Percentiles rank a stretch among this genome's conserved stretches.
Conservation (phyloP, 1,284 basidiomycete genomes). For the Mycosarcoma maydis region DNA sequence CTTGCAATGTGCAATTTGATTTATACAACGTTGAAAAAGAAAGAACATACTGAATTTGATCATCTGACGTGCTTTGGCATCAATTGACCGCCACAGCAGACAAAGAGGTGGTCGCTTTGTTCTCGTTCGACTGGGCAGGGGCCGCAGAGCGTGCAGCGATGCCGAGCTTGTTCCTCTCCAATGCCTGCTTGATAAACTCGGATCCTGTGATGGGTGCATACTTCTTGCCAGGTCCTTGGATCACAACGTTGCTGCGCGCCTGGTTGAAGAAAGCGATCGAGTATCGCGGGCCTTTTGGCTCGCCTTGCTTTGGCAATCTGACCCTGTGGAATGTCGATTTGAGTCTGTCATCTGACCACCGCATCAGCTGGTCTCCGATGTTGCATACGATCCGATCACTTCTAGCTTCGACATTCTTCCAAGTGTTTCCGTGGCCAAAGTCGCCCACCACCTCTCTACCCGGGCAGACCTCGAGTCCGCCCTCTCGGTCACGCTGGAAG, state of each 20-base stretch:
- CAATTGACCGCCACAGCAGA: conserved; percentile 10
- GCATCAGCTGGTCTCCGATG: conserved; percentile 74
- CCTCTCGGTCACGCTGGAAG: conserved; percentile 72
- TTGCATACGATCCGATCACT: conserved; percentile 73
- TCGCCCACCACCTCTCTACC: conserved; percentile 70
- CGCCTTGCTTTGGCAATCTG: conserved; percentile 68
- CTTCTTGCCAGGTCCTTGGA: conserved; percentile 57
- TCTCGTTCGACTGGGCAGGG: background rate
- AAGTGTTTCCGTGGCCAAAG: conserved; percentile 71
- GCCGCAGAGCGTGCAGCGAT: conserved; percentile 1
- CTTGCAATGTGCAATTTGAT: too few species aligned
- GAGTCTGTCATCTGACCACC: conserved; percentile 75
- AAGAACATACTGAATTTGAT: too few species aligned
- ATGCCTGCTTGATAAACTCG: conserved; percentile 51
- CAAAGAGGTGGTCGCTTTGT: background rate
- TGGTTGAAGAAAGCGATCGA: conserved; percentile 65
- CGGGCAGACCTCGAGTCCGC: conserved; percentile 72
- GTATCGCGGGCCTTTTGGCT: conserved; percentile 53
- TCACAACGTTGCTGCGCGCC: conserved; percentile 46
- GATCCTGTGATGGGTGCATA: conserved; percentile 42
- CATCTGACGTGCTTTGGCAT: too few species aligned
- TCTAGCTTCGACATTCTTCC: conserved; percentile 69
- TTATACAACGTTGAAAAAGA: too few species aligned
- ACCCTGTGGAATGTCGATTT: conserved; percentile 75
- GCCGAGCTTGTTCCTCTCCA: conserved; percentile 39